Evolutionary conservation across 163 green algal genomes (phyloP).

Genomic region (Scenedesmus sp.): DNA sequence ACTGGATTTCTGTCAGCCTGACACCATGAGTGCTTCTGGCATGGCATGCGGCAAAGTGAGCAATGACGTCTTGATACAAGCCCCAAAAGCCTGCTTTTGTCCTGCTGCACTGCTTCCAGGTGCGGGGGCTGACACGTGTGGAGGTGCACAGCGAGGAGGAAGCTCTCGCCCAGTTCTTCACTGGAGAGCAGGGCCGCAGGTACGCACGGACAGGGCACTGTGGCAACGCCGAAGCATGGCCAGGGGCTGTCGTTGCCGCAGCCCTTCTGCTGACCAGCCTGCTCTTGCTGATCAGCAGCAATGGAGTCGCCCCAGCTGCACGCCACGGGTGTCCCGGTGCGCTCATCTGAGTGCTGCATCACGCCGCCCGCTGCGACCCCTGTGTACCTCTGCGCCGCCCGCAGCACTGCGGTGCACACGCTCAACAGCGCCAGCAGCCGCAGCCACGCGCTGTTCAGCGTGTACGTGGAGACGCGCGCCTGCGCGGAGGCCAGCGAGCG

Average conservation of each 20-base stretch:
- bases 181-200: slow-evolving; percentile 65
- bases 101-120: slow-evolving; percentile 52
- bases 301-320: neutral
- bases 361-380: neutral
- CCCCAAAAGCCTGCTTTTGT: neutral
- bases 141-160: slow-evolving; percentile 79
- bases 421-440: slow-evolving; percentile 79
- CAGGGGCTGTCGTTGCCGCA: neutral
- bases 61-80: neutral
- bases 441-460: slow-evolving; percentile 85
- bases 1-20: neutral
- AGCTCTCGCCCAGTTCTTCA: slow-evolving; percentile 83
- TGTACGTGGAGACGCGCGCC: slow-evolving; percentile 77
- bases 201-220: neutral
- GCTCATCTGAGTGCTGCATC: neutral
- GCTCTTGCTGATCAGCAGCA: neutral
- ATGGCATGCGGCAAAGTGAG: neutral
- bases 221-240: too few species aligned
- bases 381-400: neutral
- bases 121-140: slow-evolving; percentile 75
- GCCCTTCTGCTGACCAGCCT: neutral
- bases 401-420: slow-evolving; percentile 65
- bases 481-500: slow-evolving; percentile 69
- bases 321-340: neutral
- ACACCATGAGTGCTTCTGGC: neutral